These are phyloP conservation scores for Irpex sp. DNA, from an alignment of 1,284 basidiomycete genomes.

Conservation along the genomic window DNA sequence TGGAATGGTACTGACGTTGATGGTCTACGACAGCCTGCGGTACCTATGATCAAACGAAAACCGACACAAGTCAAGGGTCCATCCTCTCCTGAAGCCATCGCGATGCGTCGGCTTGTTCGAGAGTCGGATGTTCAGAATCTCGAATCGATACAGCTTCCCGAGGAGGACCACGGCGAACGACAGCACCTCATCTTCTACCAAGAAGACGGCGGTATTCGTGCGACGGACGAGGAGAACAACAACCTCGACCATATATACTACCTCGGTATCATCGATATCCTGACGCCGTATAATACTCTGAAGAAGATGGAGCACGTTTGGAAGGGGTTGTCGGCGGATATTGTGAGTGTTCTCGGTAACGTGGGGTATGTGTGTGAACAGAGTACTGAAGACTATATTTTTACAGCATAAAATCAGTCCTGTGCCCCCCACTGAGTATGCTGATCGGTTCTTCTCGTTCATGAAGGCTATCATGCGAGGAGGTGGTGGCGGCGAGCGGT, in stretches of 20 bases:
- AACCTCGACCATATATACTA: constrained; percentile 87
- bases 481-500: constrained; percentile 65
- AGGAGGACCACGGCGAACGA: constrained; percentile 69
- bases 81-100: constrained; percentile 69
- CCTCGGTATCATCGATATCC: constrained; percentile 90
- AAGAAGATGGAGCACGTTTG: constrained; percentile 91
- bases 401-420: constrained; percentile 89
- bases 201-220: constrained; percentile 91
- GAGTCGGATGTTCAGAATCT: constrained; percentile 79
- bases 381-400: constrained; percentile 1
- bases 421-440: constrained; percentile 82
- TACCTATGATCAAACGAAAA: constrained; percentile 53
- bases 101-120: constrained; percentile 83
- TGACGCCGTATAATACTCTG: constrained; percentile 80
- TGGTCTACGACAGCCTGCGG: constrained; percentile 55
- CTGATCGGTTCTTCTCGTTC: constrained; percentile 83
- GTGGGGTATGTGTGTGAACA: not conserved
- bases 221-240: constrained; percentile 83
- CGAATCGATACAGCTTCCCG: constrained; percentile 58
- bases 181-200: constrained; percentile 93
- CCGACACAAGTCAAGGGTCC: constrained; percentile 50
- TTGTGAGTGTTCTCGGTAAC: constrained; percentile 49
- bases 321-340: constrained; percentile 87
- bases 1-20: not conserved
- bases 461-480: constrained; percentile 86